Conservation (phyloP, 1,284 basidiomycete species). For the Ganoderma lucidum region DNA sequence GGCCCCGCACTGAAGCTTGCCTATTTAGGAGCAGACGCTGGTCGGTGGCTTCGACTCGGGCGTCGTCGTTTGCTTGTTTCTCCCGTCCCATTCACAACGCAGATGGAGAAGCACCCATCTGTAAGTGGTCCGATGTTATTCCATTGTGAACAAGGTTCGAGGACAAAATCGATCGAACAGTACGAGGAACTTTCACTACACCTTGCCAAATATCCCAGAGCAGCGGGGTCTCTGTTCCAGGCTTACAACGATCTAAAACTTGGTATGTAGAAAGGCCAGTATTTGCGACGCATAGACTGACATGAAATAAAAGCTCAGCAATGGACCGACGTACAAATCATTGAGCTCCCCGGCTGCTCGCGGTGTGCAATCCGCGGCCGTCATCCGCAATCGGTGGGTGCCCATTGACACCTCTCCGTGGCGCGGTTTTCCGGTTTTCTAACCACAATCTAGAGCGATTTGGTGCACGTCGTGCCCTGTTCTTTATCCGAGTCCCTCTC, state of each 20-base stretch:
- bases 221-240: constrained; percentile 44
- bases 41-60: not conserved
- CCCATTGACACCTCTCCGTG: not conserved
- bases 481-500: constrained; percentile 71
- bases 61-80: not conserved
- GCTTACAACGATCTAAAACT: constrained; percentile 47
- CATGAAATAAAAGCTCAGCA: constrained; percentile 59
- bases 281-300: not conserved
- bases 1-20: not conserved
- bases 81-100: not conserved
- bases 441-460: constrained; percentile 41
- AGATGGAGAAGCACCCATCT: constrained; percentile 31
- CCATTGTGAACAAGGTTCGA: no score
- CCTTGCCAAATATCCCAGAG: constrained; percentile 41
- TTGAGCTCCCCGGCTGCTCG: constrained; percentile 63
- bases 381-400: constrained; percentile 60
- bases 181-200: constrained; percentile 37
- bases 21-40: not conserved
- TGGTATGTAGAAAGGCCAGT: constrained; percentile 27
- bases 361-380: constrained; percentile 69
- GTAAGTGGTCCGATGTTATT: constrained; percentile 12
- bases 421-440: no score
- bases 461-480: constrained; percentile 70
- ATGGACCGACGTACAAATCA: constrained; percentile 69
- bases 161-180: constrained; percentile 20